phyloP scores from a whole-genome alignment of 306 rosid genomes.

The Inga laurina region DNA sequence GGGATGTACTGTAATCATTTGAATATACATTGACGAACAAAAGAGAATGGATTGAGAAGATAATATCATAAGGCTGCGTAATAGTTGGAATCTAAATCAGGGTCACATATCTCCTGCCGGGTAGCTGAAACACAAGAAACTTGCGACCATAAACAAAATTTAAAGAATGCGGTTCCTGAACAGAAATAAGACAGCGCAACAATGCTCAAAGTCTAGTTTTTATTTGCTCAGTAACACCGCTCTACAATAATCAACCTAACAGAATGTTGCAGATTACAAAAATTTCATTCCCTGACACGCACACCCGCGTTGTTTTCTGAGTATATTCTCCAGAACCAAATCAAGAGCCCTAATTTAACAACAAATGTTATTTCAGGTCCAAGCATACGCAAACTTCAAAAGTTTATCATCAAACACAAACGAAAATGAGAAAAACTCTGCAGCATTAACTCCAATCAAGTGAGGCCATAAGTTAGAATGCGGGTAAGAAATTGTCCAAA shows the following conservation, averaged over 20 bases:
- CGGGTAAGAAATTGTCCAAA: not conserved
- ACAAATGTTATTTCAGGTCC: not conserved
- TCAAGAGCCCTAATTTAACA: not conserved
- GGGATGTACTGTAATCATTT: not conserved
- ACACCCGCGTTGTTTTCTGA: not conserved
- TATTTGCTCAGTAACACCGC: not conserved
- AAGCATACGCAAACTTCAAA: not conserved
- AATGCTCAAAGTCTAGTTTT: not conserved
- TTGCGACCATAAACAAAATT: not conserved
- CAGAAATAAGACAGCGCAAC: not conserved
- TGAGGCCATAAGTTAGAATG: not conserved
- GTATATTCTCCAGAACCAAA: not conserved
- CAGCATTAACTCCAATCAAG: not conserved
- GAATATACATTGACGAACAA: not conserved
- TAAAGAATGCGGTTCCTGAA: not conserved
- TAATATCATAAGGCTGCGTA: not conserved
- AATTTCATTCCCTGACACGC: not conserved
- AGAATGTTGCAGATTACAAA: not conserved
- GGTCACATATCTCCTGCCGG: not conserved
- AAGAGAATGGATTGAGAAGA: not conserved
- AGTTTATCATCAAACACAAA: not conserved
- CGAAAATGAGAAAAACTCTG: not conserved
- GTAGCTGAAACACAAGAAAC: not conserved
- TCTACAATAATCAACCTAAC: not conserved
- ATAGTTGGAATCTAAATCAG: not conserved